Base-by-base conservation (phyloP, 768 basidiomycete genomes). In the Suillus ampliporus region DNA sequence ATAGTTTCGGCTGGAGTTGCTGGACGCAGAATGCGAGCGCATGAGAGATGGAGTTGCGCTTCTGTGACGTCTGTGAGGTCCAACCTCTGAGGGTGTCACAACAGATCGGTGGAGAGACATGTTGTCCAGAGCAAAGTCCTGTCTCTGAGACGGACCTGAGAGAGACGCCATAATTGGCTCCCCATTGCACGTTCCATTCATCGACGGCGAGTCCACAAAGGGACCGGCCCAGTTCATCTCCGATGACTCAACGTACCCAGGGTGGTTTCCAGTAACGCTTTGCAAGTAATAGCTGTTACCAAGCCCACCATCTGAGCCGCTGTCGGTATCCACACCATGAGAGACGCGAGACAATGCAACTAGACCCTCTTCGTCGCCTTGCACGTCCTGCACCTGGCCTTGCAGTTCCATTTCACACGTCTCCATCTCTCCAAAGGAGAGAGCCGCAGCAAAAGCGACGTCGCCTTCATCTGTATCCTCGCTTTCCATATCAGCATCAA, bases 1-100 rank as follows among this genome's bases (percentile, higher is more conserved):
- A 66, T 87, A 85, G 52, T 84, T 82, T 57, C 86, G 79, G 62
- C 70, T 76, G 13, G 77, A 77, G 44, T 77, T 78, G 31, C 74
- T 72, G 37, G 86, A 84, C 62, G 82, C 72, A 38, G 79, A 78
- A 66, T 84, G 85, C 58, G 77, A 82, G 58, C 87, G 81, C 51
- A 80, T 74, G 34, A 88, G 64, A 0, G 87, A 87, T 10, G 91
- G 91, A 9, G 91, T 93, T 83, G 89, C 90, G 73, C 89, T 91
- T 60, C 91, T 82, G 70, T 91, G 86, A 51, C 91, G 81, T 57
- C 90, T 78, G 51, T 87, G 81, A 11, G 90, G 88, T 11, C 90
- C 89, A n/a, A 83, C 70, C 14, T 79, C 83, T 8, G 60, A 69
- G 13, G 71, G 69, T 17, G 67, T 60, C 61, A 69, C 69, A 19